phyloP scores from a whole-genome alignment of 257 asterid species.

The Solanum ossicruentum region DNA sequence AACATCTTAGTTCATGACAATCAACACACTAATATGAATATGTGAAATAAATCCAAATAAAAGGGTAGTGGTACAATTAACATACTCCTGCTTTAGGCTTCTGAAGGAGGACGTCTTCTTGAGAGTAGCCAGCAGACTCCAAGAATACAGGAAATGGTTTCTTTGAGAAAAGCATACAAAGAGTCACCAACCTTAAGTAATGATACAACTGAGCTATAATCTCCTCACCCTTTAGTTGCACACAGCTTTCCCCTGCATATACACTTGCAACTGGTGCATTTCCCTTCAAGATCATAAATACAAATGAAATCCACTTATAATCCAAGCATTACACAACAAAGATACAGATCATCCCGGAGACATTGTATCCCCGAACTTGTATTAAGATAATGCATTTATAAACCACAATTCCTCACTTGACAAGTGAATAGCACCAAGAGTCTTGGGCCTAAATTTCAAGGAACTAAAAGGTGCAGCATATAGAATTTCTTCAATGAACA shows the following conservation, averaged over 20 bases:
- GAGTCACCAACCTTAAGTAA: conserved; percentile 53
- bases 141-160: conserved; percentile 67
- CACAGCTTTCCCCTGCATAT: conserved; percentile 54
- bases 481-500: not conserved
- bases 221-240: conserved; percentile 52
- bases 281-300: conserved; percentile 38
- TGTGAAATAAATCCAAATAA: not conserved
- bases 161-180: conserved; percentile 66
- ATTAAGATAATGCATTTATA: not conserved
- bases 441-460: not conserved
- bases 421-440: not conserved
- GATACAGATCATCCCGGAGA: not conserved
- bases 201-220: conserved; percentile 43
- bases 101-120: conserved; percentile 59
- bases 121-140: conserved; percentile 50
- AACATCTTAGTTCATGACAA: conserved; percentile 3
- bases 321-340: not conserved
- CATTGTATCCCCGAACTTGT: not conserved
- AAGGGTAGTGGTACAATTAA: not conserved
- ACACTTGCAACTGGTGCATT: conserved; percentile 69
- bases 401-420: not conserved
- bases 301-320: not conserved
- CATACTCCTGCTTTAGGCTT: conserved; percentile 83
- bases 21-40: not conserved
- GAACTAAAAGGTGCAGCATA: not conserved